Base-by-base conservation (phyloP, 805 yeast genomes). In the Ogataea wickerhamii region DNA sequence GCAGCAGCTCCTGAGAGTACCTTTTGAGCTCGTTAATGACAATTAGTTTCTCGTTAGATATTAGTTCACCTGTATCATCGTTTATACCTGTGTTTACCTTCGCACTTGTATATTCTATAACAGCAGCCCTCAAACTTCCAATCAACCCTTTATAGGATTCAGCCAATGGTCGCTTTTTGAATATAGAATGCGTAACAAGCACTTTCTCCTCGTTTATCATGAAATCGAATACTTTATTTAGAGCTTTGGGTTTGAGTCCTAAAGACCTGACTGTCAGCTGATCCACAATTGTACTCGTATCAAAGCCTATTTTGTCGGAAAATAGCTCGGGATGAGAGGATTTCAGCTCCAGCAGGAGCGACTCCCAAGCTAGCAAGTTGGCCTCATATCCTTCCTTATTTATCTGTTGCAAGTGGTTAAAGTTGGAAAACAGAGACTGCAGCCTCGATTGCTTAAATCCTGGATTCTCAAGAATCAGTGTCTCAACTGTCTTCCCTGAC, bases 361-460 rank as follows among this genome's bases (percentile, higher is more conserved):
- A 44, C 32, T 53, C 60, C 80, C 80, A 74, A 3, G 74, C 72
- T 4, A 48, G 48, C 11, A 74, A 18, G 44, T 74, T 74, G 12
- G 80, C 80, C 17, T 56, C 64, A 38, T 61, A 73, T 5, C 80
- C 80, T 38, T 70, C 77, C 3, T 60, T 63, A 43, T 74, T 74
- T 3, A 56, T 32, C 10, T 66, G 70, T 38, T 61, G 57, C 21
- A 74, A 56, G n/a, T 66, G 56, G 7, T 60, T 45, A 45, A 72
- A 74, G 44, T 74, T 70, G 2, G 77, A 70, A 42, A 64, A 74
- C 29, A 74, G 59, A n/a, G 79, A 73, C 4, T 60, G 53, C 23
- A 71, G 53, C 18, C 80, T 56, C 7, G 67, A 49, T 6, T 52
- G 45, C 8, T 67, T 61, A 54, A 73, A 73, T 7, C 51, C 53